Evolutionary conservation across 2,329 filamentous ascomycete species (phyloP), one percentile per base, ranked within the genome.

Genomic region (Fusarium drepaniforme): DNA sequence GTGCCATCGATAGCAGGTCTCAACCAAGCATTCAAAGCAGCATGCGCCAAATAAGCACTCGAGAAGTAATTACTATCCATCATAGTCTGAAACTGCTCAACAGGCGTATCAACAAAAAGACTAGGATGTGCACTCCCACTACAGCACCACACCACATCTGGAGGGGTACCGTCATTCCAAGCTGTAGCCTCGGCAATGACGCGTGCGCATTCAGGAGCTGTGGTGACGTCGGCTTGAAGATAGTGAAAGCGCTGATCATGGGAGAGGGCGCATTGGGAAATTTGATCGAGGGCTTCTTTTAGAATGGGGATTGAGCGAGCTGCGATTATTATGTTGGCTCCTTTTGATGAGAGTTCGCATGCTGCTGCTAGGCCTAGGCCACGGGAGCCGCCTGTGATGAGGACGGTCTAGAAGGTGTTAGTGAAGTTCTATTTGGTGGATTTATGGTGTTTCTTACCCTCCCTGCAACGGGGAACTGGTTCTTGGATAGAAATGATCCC

Each of bases 1-100:
- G 1, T 3, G 1, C 42, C 51, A 0, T 72, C 60, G 1, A 66
- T 49, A 4, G 49, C 66, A 44, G 72, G 69, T 8, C 44, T 58
- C 4, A 75, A 7, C 72, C 72, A 75, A 3, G 66, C 49, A 42
- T 75, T 75, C 2, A 75, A 33, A 3, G 72, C 60, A 38, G 72
- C 72, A 49, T 75, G 72, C 0, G 72, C 72, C 72, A 75, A 67
- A 16, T 75, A 75, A 3, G 72, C 72, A 35, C 72, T 75, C 3
- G 72, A 75, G 18, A 75, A 75, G 7, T 75, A 75, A 21, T 75
- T 75, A 4, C 72, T 75, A n/a, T 75, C 72, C 72, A 75, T 75
- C 72, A 75, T 75, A 4, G 65, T 70, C 42, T 75, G 72, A 8
- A 75, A 63, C 28, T 75, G 69, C 11, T 73, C 72, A 16, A 75